Percentiles rank a stretch among this genome's conserved stretches.
These are phyloP conservation scores for Penicillium ucsense DNA, from an alignment of 495 filamentous ascomycete genomes.

Conservation along the genomic window DNA sequence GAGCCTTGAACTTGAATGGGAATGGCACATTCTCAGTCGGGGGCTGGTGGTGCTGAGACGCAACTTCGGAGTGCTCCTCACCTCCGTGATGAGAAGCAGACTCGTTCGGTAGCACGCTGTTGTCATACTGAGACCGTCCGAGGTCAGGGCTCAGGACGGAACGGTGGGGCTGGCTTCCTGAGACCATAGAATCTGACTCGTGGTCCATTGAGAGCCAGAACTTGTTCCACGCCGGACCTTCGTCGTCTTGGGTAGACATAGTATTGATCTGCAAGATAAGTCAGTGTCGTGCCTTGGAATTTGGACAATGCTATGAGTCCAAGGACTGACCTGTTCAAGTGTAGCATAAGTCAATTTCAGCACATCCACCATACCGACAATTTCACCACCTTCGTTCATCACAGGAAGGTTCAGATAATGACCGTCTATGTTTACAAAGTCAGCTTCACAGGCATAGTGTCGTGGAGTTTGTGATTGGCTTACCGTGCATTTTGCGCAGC, in stretches of 20 bases:
- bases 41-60: conserved; percentile 41
- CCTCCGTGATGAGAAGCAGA: conserved; percentile 87
- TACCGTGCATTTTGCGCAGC: conserved; percentile 97
- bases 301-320: too few relatives aligned
- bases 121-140: conserved; percentile 50
- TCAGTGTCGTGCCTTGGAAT: background rate
- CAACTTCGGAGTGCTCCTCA: conserved; percentile 60
- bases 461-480: conserved; percentile 18
- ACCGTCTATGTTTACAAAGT: conserved; percentile 55
- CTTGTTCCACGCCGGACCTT: conserved; percentile 98
- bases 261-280: conserved; percentile 51
- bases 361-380: conserved; percentile 98
- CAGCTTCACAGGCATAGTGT: background rate
- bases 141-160: conserved; percentile 72
- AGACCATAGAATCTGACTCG: conserved; percentile 93
- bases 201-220: conserved; percentile 97
- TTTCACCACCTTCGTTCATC: conserved; percentile 95
- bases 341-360: conserved; percentile 97
- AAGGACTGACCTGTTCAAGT: conserved; percentile 75
- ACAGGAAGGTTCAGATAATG: conserved; percentile 97
- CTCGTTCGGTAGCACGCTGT: conserved; percentile 84
- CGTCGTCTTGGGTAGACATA: conserved; percentile 71
- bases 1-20: conserved; percentile 98
- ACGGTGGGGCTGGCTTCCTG: conserved; percentile 66
- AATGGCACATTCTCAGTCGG: conserved; percentile 65